Evolutionary conservation across 352 stramenopile genomes (phyloP).

Genomic region (Aphanomyces astaci): DNA sequence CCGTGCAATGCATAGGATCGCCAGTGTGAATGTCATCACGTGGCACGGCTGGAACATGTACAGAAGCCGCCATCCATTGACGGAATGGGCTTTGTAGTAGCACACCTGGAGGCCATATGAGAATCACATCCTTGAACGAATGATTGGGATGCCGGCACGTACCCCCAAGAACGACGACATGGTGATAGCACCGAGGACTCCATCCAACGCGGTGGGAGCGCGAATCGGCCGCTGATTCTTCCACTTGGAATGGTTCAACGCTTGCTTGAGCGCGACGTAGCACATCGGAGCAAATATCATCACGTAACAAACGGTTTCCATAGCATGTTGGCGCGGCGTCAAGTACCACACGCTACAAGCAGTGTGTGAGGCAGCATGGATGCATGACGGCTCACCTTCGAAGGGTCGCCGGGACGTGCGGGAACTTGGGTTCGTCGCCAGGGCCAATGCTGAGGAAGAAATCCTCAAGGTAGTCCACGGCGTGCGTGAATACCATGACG

Average conservation of each 20-base stretch:
- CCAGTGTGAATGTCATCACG: neutral
- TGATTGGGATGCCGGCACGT: neutral
- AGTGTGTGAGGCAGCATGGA: neutral
- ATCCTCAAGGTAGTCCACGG: conserved; percentile 17
- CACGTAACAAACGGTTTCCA: conserved; percentile 16
- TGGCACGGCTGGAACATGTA: conserved; percentile 22
- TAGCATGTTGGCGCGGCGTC: conserved; percentile 17
- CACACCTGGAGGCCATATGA: neutral
- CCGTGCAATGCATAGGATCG: conserved; percentile 2
- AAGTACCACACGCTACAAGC: conserved; percentile 14
- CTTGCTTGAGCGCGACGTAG: neutral
- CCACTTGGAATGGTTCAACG: conserved; percentile 16
- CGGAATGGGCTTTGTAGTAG: conserved; percentile 19
- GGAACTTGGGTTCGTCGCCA: neutral
- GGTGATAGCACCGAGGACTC: neutral
- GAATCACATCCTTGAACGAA: neutral
- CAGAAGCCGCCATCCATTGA: conserved; percentile 1
- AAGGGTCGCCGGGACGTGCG: neutral
- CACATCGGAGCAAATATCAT: conserved; percentile 9
- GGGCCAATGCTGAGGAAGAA: conserved; percentile 11
- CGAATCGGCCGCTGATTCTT: conserved; percentile 8
- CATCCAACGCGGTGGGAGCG: conserved; percentile 1
- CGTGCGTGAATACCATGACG: conserved; percentile 1
- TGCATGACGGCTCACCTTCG: neutral
- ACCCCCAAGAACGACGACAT: conserved; percentile 9